phyloP scores from a whole-genome alignment of 129 eudicot genomes.

The Deinandra increscens region DNA sequence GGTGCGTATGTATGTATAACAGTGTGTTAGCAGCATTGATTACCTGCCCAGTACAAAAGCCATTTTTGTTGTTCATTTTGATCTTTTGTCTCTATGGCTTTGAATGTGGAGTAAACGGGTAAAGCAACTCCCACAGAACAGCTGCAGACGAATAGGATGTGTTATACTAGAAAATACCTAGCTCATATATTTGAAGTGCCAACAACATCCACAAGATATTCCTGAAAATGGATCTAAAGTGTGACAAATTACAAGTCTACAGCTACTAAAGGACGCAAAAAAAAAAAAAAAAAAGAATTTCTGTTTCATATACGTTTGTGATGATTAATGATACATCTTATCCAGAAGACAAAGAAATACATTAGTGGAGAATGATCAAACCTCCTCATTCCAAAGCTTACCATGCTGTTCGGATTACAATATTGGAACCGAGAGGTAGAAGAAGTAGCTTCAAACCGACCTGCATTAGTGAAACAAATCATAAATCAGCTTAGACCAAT shows the following conservation, averaged over 20 bases:
- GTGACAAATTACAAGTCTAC: not conserved
- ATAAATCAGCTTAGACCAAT: conserved; percentile 9
- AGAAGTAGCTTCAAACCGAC: conserved; percentile 79
- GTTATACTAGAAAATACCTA: conserved; percentile 12
- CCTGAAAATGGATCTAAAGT: not conserved
- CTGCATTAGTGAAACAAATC: conserved; percentile 42
- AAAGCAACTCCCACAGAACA: conserved; percentile 74
- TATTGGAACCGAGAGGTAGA: conserved; percentile 67
- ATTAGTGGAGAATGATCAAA: conserved; percentile 4
- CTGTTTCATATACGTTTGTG: not conserved
- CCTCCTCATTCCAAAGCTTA: conserved; percentile 29
- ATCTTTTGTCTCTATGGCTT: conserved; percentile 72
- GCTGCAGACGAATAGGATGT: conserved; percentile 43
- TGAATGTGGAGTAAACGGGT: conserved; percentile 89
- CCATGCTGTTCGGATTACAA: conserved; percentile 92
- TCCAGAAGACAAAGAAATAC: not conserved
- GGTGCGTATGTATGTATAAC: not conserved
- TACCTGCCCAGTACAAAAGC: conserved; percentile 99
- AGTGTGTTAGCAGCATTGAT: conserved; percentile 15
- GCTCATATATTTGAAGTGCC: conserved; percentile 6
- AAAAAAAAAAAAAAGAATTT: no score
- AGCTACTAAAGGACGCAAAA: no score
- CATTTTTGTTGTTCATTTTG: conserved; percentile 71
- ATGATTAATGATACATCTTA: conserved; percentile 5
- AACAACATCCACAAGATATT: conserved; percentile 8